Percentiles rank a stretch among this genome's conserved stretches.
Conservation (phyloP, 768 basidiomycete genomes). For the Jaapia argillacea region DNA sequence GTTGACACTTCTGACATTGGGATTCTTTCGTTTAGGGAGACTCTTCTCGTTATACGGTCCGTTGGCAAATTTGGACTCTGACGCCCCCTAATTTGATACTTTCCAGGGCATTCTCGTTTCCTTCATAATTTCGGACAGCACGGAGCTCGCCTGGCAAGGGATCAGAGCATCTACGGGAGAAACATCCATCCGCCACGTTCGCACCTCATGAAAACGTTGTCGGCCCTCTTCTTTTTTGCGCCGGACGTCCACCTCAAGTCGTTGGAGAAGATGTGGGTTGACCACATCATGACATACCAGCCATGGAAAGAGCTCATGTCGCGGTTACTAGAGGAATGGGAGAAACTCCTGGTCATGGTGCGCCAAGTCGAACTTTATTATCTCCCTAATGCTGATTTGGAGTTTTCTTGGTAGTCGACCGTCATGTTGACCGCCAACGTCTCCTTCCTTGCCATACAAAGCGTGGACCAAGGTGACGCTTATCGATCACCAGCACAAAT, state of each 20-base stretch:
- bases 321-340: constrained; percentile 38
- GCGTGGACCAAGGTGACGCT: constrained; percentile 17
- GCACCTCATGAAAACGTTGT: constrained; percentile 24
- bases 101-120: neutral
- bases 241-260: constrained; percentile 35
- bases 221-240: constrained; percentile 37
- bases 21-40: too few relatives aligned
- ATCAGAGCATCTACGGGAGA: neutral
- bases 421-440: constrained; percentile 53
- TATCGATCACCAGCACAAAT: constrained; percentile 22
- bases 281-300: constrained; percentile 28
- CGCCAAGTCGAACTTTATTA: constrained; percentile 8
- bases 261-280: constrained; percentile 40
- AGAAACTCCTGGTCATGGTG: constrained; percentile 44
- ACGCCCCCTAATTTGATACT: neutral
- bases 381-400: neutral
- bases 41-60: neutral
- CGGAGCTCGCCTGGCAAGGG: neutral
- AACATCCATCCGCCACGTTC: constrained; percentile 18
- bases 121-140: neutral
- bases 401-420: constrained; percentile 28
- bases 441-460: constrained; percentile 46
- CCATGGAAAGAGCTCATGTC: constrained; percentile 35
- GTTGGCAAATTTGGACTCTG: neutral
- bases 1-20: neutral